These are phyloP conservation scores for Millerozyma acaciae DNA, from an alignment of 805 yeast species.

Conservation along the genomic window DNA sequence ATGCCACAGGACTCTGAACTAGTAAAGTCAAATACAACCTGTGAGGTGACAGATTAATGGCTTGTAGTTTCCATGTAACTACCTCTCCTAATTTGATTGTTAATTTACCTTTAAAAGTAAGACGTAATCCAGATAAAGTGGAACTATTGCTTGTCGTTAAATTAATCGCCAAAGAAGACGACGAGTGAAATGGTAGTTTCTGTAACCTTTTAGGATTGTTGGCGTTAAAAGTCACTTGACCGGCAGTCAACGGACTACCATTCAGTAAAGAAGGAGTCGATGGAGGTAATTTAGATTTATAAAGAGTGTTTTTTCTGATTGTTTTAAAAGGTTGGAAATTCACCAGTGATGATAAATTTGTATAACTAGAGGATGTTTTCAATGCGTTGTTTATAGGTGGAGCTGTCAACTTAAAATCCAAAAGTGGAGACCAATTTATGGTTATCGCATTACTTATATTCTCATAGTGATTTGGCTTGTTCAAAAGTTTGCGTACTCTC, in stretches of 20 bases:
- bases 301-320: constrained; percentile 18
- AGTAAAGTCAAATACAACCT: constrained; percentile 49
- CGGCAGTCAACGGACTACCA: constrained; percentile 2
- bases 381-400: constrained; percentile 37
- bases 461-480: constrained; percentile 5
- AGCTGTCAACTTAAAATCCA: constrained; percentile 35
- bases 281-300: constrained; percentile 13
- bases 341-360: constrained; percentile 21
- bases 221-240: constrained; percentile 1
- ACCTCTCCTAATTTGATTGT: constrained; percentile 56
- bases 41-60: constrained; percentile 55
- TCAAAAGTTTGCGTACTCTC: constrained; percentile 18
- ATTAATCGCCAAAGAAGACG: constrained; percentile 35
- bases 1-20: constrained; percentile 21
- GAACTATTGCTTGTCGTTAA: constrained; percentile 25
- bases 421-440: constrained; percentile 38
- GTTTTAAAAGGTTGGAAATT: constrained; percentile 7
- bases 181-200: constrained; percentile 6
- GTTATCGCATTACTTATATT: constrained; percentile 25
- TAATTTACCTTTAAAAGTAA: constrained; percentile 62
- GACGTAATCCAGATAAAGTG: constrained; percentile 29
- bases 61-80: constrained; percentile 61
- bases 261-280: constrained; percentile 2
- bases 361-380: constrained; percentile 21
- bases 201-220: constrained; percentile 1